Percentiles rank a stretch among this genome's conserved stretches.
These are phyloP conservation scores for Aegilops longissima DNA, from an alignment of 176 grass and related monocot species.

Conservation along the genomic window DNA sequence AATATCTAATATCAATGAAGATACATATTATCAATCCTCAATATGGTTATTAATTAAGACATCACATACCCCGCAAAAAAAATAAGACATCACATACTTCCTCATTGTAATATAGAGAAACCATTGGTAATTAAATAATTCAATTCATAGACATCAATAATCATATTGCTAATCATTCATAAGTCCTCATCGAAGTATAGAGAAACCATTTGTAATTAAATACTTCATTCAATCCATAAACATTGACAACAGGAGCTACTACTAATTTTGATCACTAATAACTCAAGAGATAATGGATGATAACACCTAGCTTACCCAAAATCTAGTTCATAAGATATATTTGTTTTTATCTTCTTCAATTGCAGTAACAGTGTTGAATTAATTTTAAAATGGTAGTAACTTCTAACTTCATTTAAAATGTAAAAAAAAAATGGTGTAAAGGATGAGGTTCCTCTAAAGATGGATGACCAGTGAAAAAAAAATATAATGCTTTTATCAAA, in stretches of 20 bases:
- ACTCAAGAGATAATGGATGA: neutral
- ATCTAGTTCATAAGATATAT: neutral
- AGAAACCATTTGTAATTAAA: neutral
- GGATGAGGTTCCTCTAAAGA: neutral
- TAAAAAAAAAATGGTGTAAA: neutral
- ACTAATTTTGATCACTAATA: neutral
- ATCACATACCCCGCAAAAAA: neutral
- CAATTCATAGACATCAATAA: neutral
- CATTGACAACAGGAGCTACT: neutral
- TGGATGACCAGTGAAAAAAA: neutral
- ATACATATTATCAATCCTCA: constrained; percentile 22
- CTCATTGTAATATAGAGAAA: neutral
- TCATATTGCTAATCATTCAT: constrained; percentile 8
- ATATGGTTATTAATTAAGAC: neutral
- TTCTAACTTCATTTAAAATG: neutral
- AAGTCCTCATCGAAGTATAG: neutral
- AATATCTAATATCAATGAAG: constrained; percentile 67
- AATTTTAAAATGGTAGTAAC: no score
- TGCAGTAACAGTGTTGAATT: neutral
- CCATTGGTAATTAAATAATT: neutral
- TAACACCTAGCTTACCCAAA: neutral
- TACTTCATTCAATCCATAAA: neutral
- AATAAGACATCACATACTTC: neutral
- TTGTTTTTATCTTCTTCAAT: neutral
- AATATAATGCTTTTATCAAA: neutral